Conservation (phyloP, 139 green algal species). For the Chlorella sp. region DNA sequence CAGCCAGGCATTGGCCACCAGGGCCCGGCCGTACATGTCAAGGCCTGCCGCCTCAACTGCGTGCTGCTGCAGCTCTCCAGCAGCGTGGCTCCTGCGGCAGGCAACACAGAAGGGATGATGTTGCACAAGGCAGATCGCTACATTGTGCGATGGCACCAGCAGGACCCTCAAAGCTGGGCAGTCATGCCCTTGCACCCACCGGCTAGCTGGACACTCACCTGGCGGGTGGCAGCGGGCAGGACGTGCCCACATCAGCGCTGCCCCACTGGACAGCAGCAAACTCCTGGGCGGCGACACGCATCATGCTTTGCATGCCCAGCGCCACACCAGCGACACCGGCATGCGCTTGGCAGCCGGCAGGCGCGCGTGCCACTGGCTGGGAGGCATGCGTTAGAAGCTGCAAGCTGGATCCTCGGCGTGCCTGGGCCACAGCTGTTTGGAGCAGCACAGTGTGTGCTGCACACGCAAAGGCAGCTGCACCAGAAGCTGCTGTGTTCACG, state of each 20-base stretch:
- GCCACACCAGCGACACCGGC: too few species aligned
- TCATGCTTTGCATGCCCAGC: slow-evolving; percentile 24
- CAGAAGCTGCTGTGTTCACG: too few species aligned
- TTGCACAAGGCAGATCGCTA: not conserved
- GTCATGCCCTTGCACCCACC: too few species aligned
- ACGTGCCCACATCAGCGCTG: not conserved
- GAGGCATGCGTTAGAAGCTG: not conserved
- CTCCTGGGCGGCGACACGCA: slow-evolving; percentile 44
- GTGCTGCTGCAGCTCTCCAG: not conserved
- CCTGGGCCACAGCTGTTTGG: not conserved
- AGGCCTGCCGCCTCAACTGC: not conserved
- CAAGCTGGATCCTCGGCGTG: not conserved
- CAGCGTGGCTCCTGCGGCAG: not conserved
- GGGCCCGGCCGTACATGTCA: slow-evolving; percentile 21
- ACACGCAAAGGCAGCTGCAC: not conserved
- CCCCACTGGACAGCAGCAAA: not conserved
- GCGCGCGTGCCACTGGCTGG: not conserved
- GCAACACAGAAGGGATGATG: not conserved
- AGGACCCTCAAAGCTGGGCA: not conserved
- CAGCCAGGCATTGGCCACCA: slow-evolving; percentile 18
- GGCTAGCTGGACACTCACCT: not conserved
- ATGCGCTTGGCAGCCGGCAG: not conserved
- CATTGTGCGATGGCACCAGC: not conserved
- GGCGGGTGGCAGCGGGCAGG: not conserved
- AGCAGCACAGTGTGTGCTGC: not conserved